Evolutionary conservation across 441 rosid species (phyloP).

Genomic region (Oxalis stricta): DNA sequence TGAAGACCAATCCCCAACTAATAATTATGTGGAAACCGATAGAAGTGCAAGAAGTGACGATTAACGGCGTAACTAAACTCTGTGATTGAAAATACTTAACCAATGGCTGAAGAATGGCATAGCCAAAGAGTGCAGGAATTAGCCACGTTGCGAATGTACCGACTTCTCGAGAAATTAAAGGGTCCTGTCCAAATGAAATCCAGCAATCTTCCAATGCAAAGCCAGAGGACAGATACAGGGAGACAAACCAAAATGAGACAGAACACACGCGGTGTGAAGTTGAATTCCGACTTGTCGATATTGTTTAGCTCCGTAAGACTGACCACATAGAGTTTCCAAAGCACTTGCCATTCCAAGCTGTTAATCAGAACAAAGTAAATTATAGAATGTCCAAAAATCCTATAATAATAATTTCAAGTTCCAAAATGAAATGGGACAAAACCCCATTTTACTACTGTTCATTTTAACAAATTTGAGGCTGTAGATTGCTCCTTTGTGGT

Average conservation of each 20-base stretch:
- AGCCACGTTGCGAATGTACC: conserved; percentile 46
- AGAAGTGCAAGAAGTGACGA: conserved; percentile 30
- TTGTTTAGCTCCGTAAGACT: conserved; percentile 70
- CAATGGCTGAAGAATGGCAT: conserved; percentile 48
- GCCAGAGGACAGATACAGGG: conserved; percentile 51
- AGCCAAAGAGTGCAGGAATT: conserved; percentile 53
- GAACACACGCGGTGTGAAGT: conserved; percentile 42
- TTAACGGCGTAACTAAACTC: conserved; percentile 50
- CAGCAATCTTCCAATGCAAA: conserved; percentile 45
- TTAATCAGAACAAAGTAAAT: too few species aligned
- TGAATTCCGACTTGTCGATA: conserved; percentile 46
- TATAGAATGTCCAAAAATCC: too few species aligned
- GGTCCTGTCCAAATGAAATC: conserved; percentile 51
- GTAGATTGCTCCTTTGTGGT: too few species aligned
- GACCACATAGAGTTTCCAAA: conserved; percentile 70
- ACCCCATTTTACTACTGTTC: too few species aligned
- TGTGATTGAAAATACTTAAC: conserved; percentile 50
- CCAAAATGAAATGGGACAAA: too few species aligned
- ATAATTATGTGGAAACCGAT: conserved; percentile 39
- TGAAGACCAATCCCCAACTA: conserved; percentile 53
- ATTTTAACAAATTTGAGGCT: too few species aligned
- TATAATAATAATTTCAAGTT: too few species aligned
- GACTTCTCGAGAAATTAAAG: conserved; percentile 45
- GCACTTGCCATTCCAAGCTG: conserved; percentile 75
- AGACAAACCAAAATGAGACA: conserved; percentile 29